phyloP scores from a whole-genome alignment of 2,329 filamentous ascomycete genomes.

The Blumeria graminis region DNA sequence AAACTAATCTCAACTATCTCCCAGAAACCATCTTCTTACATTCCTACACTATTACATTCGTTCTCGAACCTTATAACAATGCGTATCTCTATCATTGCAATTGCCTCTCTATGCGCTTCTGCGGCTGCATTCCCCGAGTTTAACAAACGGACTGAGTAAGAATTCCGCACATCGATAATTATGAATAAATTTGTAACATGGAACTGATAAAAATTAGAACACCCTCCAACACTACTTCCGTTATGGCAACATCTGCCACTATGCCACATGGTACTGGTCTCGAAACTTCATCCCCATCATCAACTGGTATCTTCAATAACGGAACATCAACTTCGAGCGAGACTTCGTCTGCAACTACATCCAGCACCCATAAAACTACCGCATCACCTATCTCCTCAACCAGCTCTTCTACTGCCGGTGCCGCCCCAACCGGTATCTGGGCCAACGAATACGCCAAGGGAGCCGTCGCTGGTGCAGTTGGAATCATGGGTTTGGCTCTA shows the following conservation, averaged over 20 bases:
- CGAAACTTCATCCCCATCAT: slow-evolving; percentile 15
- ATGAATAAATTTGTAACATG: background rate
- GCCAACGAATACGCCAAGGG: background rate
- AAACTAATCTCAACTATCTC: background rate
- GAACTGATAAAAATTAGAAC: background rate
- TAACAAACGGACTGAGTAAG: background rate
- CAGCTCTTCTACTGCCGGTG: background rate
- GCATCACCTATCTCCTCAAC: background rate
- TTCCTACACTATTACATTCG: background rate
- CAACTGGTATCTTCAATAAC: background rate
- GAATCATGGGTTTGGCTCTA: background rate
- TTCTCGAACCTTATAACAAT: background rate
- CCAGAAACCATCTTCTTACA: background rate
- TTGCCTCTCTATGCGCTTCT: background rate
- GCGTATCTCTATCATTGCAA: background rate
- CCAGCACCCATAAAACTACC: background rate
- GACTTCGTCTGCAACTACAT: background rate
- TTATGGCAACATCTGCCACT: background rate
- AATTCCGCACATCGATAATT: background rate
- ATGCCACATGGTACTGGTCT: slow-evolving; percentile 60
- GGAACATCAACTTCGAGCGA: background rate
- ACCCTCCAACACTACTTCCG: background rate
- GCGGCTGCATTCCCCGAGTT: background rate
- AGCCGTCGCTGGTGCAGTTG: background rate
- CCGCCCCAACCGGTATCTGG: background rate